Percentiles rank a stretch among this genome's conserved stretches.
These are phyloP conservation scores for Suhomyces sp. DNA, from an alignment of 805 yeast genomes.

Conservation along the genomic window DNA sequence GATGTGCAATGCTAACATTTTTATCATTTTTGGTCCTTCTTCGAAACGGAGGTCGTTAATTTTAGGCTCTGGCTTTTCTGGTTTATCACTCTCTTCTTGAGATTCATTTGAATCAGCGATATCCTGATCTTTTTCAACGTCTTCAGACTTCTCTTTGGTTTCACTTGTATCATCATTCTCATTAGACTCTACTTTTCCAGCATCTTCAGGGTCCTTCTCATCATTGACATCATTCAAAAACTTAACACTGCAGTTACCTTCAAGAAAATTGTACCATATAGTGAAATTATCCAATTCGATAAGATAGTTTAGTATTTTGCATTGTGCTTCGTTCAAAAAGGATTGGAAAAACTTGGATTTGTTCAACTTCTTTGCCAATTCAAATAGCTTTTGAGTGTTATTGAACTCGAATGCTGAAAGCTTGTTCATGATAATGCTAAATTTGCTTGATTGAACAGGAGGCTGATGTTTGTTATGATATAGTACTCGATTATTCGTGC, in stretches of 20 bases:
- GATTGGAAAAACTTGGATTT: constrained; percentile 30
- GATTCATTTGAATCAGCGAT: constrained; percentile 8
- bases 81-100: constrained; percentile 20
- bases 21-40: constrained; percentile 38
- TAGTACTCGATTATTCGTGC: not conserved
- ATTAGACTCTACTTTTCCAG: constrained; percentile 1
- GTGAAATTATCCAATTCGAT: constrained; percentile 32
- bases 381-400: constrained; percentile 29
- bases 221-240: constrained; percentile 13
- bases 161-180: constrained; percentile 7
- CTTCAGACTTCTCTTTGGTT: constrained; percentile 1
- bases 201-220: not conserved
- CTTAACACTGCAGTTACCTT: constrained; percentile 31
- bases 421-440: constrained; percentile 30
- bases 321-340: constrained; percentile 54
- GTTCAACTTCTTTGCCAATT: constrained; percentile 34
- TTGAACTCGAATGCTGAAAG: constrained; percentile 36
- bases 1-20: constrained; percentile 53
- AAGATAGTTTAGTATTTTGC: constrained; percentile 46
- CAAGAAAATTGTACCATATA: constrained; percentile 48
- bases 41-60: constrained; percentile 25
- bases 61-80: constrained; percentile 21
- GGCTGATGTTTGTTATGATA: not conserved
- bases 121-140: constrained; percentile 7
- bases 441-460: not conserved